Evolutionary conservation across 805 yeast species (phyloP).

Genomic region (Suhomyces kilbournensis): DNA sequence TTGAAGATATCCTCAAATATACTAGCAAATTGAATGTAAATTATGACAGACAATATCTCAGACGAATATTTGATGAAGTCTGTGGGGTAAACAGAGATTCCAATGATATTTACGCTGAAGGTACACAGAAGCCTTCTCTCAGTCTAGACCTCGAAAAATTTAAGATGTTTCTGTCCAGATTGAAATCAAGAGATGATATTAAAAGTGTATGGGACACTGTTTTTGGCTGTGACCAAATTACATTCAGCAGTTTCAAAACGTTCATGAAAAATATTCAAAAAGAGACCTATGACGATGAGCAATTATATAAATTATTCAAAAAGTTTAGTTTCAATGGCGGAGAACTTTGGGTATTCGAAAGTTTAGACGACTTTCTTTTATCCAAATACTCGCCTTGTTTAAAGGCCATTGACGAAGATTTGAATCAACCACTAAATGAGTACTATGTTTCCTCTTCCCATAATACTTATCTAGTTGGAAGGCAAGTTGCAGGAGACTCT

Average conservation of each 20-base stretch:
- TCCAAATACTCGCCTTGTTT: conserved; percentile 28
- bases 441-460: conserved; percentile 92
- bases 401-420: conserved; percentile 9
- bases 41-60: conserved; percentile 53
- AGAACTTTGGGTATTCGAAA: conserved; percentile 19
- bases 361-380: conserved; percentile 26
- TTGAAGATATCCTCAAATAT: conserved; percentile 65
- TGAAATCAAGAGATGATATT: conserved; percentile 68
- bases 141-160: conserved; percentile 67
- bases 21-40: conserved; percentile 70
- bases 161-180: conserved; percentile 63
- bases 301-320: conserved; percentile 26
- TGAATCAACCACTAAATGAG: conserved; percentile 64
- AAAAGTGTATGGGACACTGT: conserved; percentile 43
- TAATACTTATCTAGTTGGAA: conserved; percentile 85
- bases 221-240: conserved; percentile 22
- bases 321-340: conserved; percentile 20
- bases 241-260: conserved; percentile 16
- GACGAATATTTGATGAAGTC: conserved; percentile 42
- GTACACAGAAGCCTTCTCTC: neutral
- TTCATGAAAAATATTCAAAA: conserved; percentile 51
- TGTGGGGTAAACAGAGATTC: conserved; percentile 8
- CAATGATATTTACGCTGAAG: neutral
- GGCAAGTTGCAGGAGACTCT: conserved; percentile 83
- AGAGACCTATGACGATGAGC: conserved; percentile 34